phyloP scores from a whole-genome alignment of 1,284 basidiomycete genomes.

The Meripilus lineatus region DNA sequence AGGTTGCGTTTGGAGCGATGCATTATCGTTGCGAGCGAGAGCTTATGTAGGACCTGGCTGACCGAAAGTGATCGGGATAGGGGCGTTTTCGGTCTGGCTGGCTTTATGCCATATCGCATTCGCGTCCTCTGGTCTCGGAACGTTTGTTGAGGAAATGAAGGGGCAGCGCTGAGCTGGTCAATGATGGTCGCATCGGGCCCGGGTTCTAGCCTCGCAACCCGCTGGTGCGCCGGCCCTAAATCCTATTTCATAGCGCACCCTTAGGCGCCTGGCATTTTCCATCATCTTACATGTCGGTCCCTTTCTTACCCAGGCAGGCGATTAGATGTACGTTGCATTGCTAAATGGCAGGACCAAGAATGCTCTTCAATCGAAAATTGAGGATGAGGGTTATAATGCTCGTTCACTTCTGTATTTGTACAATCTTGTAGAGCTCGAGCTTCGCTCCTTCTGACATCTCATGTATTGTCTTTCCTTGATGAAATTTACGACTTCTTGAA shows the following conservation, averaged over 20 bases:
- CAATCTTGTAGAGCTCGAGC: constrained; percentile 33
- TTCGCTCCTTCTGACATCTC: constrained; percentile 66
- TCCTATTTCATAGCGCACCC: too few species aligned
- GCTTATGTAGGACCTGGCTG: too few species aligned
- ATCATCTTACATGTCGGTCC: constrained; percentile 58
- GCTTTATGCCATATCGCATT: too few species aligned
- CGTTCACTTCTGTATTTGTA: constrained; percentile 21
- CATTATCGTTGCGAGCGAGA: background rate
- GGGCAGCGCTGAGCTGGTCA: too few species aligned
- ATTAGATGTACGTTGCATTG: constrained; percentile 40
- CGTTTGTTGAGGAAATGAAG: too few species aligned
- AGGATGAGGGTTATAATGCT: constrained; percentile 70
- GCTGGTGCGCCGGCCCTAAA: constrained; percentile 46
- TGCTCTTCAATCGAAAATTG: constrained; percentile 15
- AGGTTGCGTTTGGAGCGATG: constrained; percentile 3
- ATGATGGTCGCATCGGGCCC: too few species aligned
- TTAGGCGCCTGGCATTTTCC: constrained; percentile 14
- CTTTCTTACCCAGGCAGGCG: constrained; percentile 61
- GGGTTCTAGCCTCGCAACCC: too few species aligned
- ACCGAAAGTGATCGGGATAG: too few species aligned
- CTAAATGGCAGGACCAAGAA: constrained; percentile 79
- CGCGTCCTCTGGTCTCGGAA: too few species aligned
- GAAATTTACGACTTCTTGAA: background rate
- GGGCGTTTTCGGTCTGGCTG: too few species aligned
- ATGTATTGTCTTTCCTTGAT: background rate